phyloP scores from a whole-genome alignment of 1,284 basidiomycete genomes.

The Mycena citricolor region DNA sequence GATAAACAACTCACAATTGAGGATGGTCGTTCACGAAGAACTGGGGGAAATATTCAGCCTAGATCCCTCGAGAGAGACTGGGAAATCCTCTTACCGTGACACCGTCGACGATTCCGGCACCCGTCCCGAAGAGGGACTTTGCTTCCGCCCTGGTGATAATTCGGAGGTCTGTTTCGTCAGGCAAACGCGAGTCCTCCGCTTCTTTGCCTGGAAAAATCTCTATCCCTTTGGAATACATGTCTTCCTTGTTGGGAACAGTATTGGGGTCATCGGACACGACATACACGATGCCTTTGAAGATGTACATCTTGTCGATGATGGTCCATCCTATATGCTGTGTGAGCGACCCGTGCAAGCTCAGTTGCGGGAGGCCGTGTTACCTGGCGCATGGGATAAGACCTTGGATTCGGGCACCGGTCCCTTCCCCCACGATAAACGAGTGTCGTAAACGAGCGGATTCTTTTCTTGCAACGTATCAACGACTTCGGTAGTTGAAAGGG shows the following conservation, averaged over 20 bases:
- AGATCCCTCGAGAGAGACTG: not conserved
- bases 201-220: constrained; percentile 47
- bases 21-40: constrained; percentile 80
- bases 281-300: constrained; percentile 76
- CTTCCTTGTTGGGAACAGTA: constrained; percentile 51
- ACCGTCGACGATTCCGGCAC: constrained; percentile 63
- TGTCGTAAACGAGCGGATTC: constrained; percentile 29
- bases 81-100: constrained; percentile 51
- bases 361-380: constrained; percentile 31
- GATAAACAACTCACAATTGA: constrained; percentile 66
- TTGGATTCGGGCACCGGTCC: constrained; percentile 54
- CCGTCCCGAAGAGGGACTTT: constrained; percentile 62
- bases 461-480: constrained; percentile 14
- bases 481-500: constrained; percentile 6
- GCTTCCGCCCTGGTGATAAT: constrained; percentile 74
- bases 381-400: constrained; percentile 63
- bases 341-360: not conserved
- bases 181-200: constrained; percentile 50
- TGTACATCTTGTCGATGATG: constrained; percentile 75
- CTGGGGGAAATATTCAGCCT: constrained; percentile 34
- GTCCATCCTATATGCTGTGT: constrained; percentile 66
- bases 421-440: constrained; percentile 40
- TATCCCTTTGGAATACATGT: constrained; percentile 58
- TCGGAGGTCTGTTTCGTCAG: constrained; percentile 75
- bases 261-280: constrained; percentile 62